Evolutionary conservation across 441 rosid species (phyloP), one percentile per base, ranked within the genome.

Genomic region (Croton laevigatus): DNA sequence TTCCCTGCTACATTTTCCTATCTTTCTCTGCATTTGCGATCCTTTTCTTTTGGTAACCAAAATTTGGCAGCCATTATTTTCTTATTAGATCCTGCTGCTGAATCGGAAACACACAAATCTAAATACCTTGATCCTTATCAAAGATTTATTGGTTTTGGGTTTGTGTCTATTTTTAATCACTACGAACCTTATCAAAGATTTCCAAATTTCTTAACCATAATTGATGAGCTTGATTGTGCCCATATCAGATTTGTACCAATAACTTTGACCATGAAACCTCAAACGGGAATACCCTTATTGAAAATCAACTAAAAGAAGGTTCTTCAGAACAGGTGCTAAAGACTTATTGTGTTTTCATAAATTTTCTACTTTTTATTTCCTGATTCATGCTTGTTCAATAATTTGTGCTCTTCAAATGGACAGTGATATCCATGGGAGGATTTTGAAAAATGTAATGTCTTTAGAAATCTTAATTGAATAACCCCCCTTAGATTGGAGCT

Each of bases 341-440:
- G 40, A 27, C 65, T 59, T 73, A 73, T 16, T 49, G 34, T 32
- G 6, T 13, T 19, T 16, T 34, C 23, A 36, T 72, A 49, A 51
- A 72, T 11, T 10, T 72, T 59, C 59, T 17, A 69, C 69, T 70
- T 59, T 71, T 65, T 53, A 68, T 57, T 69, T 38, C 52, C 44
- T 69, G 59, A n/a, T 77, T 64, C 76, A 52, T 57, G 73, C 73
- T 63, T 72, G 51, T 14, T 72, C 66, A 27, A 58, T n/a, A 27
- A 32, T 1, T 51, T 22, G 16, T 52, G 51, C 11, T 58, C 12
- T 65, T 11, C 32, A 4, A 37, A 44, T 23, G 19, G 75, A 67
- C 38, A 45, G 76, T 8, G 76, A 77, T 66, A 72, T 69, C 40
- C 81, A 80, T 20, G 76, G 81, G 3, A 78, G 79, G 68, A 44